phyloP scores from a whole-genome alignment of 1,284 basidiomycete species.

The Trametes sp. region DNA sequence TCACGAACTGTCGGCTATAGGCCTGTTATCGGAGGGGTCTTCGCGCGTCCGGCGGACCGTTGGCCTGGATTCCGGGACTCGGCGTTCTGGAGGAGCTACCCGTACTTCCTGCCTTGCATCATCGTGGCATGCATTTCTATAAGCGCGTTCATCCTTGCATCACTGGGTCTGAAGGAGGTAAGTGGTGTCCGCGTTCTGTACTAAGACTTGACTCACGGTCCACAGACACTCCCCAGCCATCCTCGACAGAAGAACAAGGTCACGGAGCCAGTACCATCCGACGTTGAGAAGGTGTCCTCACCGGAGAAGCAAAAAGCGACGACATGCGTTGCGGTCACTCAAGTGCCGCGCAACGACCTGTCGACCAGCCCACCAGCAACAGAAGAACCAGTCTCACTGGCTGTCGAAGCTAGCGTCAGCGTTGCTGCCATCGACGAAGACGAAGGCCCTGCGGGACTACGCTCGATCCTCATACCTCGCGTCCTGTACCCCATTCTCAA shows the following conservation, averaged over 20 bases:
- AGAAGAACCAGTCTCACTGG: too few relatives aligned
- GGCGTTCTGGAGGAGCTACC: constrained; percentile 67
- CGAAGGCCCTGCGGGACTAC: constrained; percentile 10
- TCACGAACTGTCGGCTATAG: constrained; percentile 42
- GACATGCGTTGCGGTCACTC: background rate
- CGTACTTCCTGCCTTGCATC: constrained; percentile 75
- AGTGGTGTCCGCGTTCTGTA: constrained; percentile 8
- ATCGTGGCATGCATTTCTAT: constrained; percentile 60
- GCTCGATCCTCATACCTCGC: constrained; percentile 42
- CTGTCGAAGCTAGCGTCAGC: background rate
- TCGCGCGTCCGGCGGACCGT: constrained; percentile 68
- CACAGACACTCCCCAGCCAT: constrained; percentile 15
- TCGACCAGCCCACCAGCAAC: background rate
- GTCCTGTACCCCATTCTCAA: constrained; percentile 66
- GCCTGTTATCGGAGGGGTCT: constrained; percentile 71
- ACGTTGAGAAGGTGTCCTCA: constrained; percentile 1
- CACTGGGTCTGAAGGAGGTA: constrained; percentile 67
- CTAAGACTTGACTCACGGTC: background rate
- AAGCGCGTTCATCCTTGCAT: constrained; percentile 57
- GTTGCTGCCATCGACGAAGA: background rate
- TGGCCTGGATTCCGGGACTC: constrained; percentile 69
- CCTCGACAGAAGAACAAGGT: background rate
- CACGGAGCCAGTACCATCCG: background rate
- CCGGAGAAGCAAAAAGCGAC: background rate
- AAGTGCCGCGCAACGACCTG: background rate